Evolutionary conservation across 371 early-diverging fungal species (phyloP).

Genomic region (Neoconidiobolus thromboides): DNA sequence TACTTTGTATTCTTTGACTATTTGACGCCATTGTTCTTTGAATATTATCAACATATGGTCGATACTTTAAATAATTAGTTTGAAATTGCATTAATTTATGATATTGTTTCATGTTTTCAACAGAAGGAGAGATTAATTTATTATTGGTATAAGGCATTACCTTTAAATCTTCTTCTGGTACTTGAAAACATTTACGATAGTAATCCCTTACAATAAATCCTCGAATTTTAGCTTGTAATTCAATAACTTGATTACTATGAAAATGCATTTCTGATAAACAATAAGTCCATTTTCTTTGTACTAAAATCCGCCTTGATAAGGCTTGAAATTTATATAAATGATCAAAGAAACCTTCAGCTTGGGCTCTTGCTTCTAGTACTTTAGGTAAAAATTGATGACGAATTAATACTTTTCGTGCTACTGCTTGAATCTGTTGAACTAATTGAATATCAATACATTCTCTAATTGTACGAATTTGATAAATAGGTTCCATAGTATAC

Average conservation of each 20-base stretch:
- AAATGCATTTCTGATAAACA: background rate
- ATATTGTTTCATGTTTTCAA: no score
- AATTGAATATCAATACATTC: background rate
- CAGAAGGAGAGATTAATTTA: no score
- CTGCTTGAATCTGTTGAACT: background rate
- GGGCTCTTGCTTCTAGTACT: conserved; percentile 1
- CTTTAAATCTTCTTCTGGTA: background rate
- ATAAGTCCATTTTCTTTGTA: conserved; percentile 9
- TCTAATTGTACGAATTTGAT: background rate
- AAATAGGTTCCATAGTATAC: background rate
- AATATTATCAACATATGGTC: background rate
- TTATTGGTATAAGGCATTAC: no score
- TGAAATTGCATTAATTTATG: no score
- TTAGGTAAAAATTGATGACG: background rate
- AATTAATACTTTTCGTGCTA: background rate
- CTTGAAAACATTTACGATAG: background rate
- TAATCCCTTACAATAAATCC: conserved; percentile 1
- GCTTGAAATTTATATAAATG: conserved; percentile 2
- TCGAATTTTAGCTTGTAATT: conserved; percentile 18
- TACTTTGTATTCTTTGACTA: background rate
- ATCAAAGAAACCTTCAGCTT: conserved; percentile 1
- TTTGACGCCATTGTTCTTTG: background rate
- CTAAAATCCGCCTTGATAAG: conserved; percentile 2
- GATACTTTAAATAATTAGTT: conserved; percentile 27
- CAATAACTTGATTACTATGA: conserved; percentile 5